Evolutionary conservation across 2,329 filamentous ascomycete genomes (phyloP).

Genomic region (Apiospora saccharicola): DNA sequence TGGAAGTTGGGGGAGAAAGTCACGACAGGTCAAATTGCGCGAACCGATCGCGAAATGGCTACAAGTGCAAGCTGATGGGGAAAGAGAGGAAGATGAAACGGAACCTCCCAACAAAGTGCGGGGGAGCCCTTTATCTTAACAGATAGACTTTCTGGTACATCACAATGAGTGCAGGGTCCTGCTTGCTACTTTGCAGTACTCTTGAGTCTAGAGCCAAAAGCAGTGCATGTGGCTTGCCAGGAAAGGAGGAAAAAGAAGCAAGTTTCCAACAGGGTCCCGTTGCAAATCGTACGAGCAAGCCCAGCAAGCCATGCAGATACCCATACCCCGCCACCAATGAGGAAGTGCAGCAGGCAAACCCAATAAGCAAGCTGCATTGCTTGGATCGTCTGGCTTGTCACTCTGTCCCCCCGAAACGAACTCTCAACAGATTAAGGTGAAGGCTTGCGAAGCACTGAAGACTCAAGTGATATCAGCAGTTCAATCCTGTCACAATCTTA

Average conservation of each 20-base stretch:
- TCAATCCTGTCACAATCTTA: background rate
- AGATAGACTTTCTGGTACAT: background rate
- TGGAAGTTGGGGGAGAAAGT: background rate
- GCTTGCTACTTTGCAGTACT: background rate
- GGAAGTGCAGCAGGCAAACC: background rate
- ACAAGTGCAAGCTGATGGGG: background rate
- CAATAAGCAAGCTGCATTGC: background rate
- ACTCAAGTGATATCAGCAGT: background rate
- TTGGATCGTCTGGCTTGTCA: too few relatives aligned
- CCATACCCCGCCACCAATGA: background rate
- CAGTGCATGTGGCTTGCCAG: background rate
- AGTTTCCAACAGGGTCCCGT: background rate
- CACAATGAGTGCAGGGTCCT: background rate
- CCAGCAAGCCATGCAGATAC: background rate
- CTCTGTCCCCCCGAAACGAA: background rate
- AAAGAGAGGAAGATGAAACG: background rate
- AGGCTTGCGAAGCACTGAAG: background rate
- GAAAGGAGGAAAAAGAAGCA: background rate
- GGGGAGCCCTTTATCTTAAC: background rate
- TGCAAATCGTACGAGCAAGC: background rate
- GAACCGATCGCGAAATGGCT: background rate
- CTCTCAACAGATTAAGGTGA: background rate
- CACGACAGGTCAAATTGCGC: background rate
- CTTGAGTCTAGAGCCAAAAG: background rate
- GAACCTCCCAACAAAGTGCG: background rate